Conservation (phyloP, 2,329 filamentous ascomycete species). For the Dactylonectria macrodidyma region DNA sequence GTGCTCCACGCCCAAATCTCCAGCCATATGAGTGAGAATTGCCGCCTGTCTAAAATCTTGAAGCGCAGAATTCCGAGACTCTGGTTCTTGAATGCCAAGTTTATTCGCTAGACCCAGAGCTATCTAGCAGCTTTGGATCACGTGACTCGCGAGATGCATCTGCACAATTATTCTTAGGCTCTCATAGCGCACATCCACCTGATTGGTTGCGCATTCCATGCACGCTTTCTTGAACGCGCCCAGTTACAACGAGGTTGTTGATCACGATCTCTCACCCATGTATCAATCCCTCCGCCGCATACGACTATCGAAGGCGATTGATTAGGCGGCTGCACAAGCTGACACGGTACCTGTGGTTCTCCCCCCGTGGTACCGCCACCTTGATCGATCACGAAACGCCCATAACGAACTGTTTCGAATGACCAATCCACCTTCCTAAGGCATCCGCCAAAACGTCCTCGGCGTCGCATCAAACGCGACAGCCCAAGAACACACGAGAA, state of each 20-base stretch:
- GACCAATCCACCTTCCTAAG: conserved; percentile 20
- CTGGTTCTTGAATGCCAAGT: background rate
- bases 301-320: conserved; percentile 20
- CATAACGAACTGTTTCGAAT: background rate
- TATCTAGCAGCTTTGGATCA: conserved; percentile 19
- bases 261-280: background rate
- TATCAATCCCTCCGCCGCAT: background rate
- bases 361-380: background rate
- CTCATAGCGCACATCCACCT: conserved; percentile 2
- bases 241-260: background rate
- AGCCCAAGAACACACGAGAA: conserved; percentile 43
- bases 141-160: conserved; percentile 22
- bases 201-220: conserved; percentile 42
- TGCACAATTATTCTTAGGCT: background rate
- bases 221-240: background rate
- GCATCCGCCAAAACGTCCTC: background rate
- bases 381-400: background rate
- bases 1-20: conserved; percentile 13
- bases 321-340: conserved; percentile 25
- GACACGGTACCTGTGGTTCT: background rate
- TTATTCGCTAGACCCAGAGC: conserved; percentile 11
- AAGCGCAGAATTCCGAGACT: conserved; percentile 6
- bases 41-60: conserved; percentile 15
- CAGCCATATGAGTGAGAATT: conserved; percentile 15
- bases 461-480: conserved; percentile 11